Conservation (phyloP, 495 filamentous ascomycete genomes). For the Penicillium manginii region DNA sequence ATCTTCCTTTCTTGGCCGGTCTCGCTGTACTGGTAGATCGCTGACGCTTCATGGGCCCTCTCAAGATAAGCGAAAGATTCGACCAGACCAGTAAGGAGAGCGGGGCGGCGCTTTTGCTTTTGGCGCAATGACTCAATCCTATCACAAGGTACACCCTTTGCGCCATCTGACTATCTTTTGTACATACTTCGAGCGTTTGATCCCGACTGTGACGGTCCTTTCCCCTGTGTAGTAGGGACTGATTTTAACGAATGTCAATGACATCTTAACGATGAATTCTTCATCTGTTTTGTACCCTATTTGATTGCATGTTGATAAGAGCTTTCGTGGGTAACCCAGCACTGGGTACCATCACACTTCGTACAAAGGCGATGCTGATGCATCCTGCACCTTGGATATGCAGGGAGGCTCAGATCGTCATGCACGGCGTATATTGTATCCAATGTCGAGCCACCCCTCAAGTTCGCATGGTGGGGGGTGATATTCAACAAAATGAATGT, state of each 20-base stretch:
- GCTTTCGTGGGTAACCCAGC: too few relatives aligned
- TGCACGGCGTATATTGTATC: not conserved
- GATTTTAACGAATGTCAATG: constrained; percentile 7
- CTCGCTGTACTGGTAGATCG: not conserved
- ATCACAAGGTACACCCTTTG: constrained; percentile 19
- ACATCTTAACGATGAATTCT: not conserved
- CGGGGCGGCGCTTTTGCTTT: constrained; percentile 17
- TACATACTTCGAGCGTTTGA: constrained; percentile 12
- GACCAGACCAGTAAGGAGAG: not conserved
- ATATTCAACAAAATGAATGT: not conserved
- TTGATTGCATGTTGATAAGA: too few relatives aligned
- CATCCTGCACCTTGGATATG: not conserved
- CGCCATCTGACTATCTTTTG: constrained; percentile 15
- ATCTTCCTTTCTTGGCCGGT: not conserved
- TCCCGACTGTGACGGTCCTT: not conserved
- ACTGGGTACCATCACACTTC: not conserved
- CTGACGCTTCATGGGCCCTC: not conserved
- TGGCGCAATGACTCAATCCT: constrained; percentile 24
- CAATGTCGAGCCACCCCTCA: constrained; percentile 3
- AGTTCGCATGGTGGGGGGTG: constrained; percentile 1
- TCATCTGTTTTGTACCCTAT: too few relatives aligned
- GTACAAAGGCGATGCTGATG: not conserved
- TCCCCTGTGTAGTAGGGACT: not conserved
- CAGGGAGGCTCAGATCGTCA: not conserved
- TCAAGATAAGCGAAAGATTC: not conserved